Conservation (phyloP, 2,329 filamentous ascomycete genomes). For the Microcyclospora tardicrescens region DNA sequence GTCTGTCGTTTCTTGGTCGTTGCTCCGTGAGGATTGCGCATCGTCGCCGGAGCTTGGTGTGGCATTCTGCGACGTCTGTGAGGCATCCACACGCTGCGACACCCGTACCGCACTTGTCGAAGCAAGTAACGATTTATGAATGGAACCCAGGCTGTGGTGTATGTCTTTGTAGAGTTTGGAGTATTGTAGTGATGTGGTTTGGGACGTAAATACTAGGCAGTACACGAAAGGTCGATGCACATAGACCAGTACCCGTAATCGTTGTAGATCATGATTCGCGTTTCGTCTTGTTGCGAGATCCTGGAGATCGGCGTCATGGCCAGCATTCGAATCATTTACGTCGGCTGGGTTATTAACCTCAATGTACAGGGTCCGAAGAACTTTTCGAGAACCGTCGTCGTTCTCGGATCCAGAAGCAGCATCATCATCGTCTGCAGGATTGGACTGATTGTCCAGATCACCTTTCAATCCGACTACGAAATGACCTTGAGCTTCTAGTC, state of each 20-base stretch:
- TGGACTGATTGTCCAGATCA: slow-evolving; percentile 42
- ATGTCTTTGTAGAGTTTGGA: slow-evolving; percentile 36
- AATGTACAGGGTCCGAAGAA: slow-evolving; percentile 54
- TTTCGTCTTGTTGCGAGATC: slow-evolving; percentile 6
- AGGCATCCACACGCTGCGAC: slow-evolving; percentile 27
- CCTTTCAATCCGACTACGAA: slow-evolving; percentile 60
- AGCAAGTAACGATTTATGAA: slow-evolving; percentile 32
- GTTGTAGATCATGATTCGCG: slow-evolving; percentile 8
- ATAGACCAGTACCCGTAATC: slow-evolving; percentile 57
- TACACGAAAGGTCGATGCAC: slow-evolving; percentile 64
- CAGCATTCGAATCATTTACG: slow-evolving; percentile 1
- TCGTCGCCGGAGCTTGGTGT: slow-evolving; percentile 17
- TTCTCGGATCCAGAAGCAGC: slow-evolving; percentile 10
- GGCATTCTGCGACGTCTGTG: slow-evolving; percentile 14
- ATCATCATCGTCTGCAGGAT: slow-evolving; percentile 28
- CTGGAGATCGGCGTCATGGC: slow-evolving; percentile 6
- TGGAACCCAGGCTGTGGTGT: slow-evolving; percentile 38
- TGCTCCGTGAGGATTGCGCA: slow-evolving; percentile 11
- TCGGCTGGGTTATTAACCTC: slow-evolving; percentile 33
- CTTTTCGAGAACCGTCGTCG: slow-evolving; percentile 36
- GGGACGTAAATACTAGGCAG: slow-evolving; percentile 55
- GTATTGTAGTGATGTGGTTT: slow-evolving; percentile 41
- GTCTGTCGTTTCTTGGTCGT: slow-evolving; percentile 4
- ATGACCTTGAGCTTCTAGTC: slow-evolving; percentile 35
- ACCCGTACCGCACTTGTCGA: slow-evolving; percentile 30